Conservation (phyloP, 768 basidiomycete genomes). For the Boletus pseudopeckii region DNA sequence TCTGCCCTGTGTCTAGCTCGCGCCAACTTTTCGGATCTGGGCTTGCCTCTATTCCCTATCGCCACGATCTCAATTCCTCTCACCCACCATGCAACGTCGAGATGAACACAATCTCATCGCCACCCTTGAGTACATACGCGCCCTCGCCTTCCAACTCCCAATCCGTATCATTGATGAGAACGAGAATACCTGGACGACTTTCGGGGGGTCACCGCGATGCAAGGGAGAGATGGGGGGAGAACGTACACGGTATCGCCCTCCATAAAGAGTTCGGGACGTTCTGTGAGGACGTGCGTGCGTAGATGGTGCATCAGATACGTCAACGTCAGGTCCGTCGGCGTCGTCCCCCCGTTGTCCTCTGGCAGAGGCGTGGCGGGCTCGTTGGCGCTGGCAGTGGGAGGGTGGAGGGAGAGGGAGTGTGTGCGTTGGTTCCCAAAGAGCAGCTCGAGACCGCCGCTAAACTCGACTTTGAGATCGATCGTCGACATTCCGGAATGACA, state of each 20-base stretch:
- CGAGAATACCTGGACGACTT: slow-evolving; percentile 91
- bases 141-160: slow-evolving; percentile 98
- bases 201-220: not conserved
- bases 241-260: slow-evolving; percentile 84
- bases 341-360: too few relatives aligned
- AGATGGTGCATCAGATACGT: slow-evolving; percentile 78
- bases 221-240: too few relatives aligned
- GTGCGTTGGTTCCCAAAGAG: slow-evolving; percentile 70
- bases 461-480: slow-evolving; percentile 59
- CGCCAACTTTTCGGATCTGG: too few relatives aligned
- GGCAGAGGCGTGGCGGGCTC: too few relatives aligned
- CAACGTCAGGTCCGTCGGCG: slow-evolving; percentile 59
- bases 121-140: slow-evolving; percentile 69
- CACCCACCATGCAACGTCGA: slow-evolving; percentile 81
- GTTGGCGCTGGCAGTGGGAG: too few relatives aligned
- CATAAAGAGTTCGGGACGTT: slow-evolving; percentile 85
- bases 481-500: slow-evolving; percentile 8
- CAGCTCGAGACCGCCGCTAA: slow-evolving; percentile 83
- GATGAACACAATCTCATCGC: slow-evolving; percentile 94
- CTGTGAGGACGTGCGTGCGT: slow-evolving; percentile 71
- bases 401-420: slow-evolving; percentile 55
- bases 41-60: too few relatives aligned
- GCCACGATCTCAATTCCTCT: not conserved
- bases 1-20: not conserved
- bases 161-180: slow-evolving; percentile 95